Conservation (phyloP, 176 grass and related monocot genomes). For the Aegilops speltoides region DNA sequence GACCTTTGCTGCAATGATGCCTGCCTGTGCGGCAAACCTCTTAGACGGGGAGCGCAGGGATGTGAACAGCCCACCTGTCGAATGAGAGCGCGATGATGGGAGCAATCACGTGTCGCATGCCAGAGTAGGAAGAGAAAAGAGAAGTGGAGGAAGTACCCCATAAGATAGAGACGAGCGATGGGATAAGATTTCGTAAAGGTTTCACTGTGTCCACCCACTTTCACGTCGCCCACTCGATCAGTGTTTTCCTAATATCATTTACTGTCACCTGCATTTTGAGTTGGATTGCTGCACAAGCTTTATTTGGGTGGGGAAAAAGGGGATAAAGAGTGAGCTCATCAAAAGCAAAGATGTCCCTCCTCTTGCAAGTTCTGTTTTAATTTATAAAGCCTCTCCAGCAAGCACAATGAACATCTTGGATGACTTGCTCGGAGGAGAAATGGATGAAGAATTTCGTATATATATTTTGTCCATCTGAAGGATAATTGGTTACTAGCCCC, state of each 20-base stretch:
- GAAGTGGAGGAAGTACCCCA: too few species aligned
- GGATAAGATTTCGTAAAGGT: too few species aligned
- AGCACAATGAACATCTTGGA: neutral
- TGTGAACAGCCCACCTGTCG: too few species aligned
- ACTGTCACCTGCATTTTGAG: neutral
- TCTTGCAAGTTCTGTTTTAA: neutral
- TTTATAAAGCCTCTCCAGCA: neutral
- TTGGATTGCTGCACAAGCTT: neutral
- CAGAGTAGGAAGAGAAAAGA: too few species aligned
- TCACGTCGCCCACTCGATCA: too few species aligned
- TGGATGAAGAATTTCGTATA: neutral
- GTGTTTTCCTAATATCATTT: neutral
- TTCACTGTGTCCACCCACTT: too few species aligned
- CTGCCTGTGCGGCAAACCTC: too few species aligned
- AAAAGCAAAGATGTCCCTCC: constrained; percentile 21
- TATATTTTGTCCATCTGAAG: neutral
- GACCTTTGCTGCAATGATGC: too few species aligned
- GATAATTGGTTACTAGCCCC: neutral
- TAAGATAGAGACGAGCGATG: too few species aligned
- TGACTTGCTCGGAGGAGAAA: neutral
- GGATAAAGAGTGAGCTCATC: constrained; percentile 5
- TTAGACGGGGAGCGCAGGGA: too few species aligned
- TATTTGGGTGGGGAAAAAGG: neutral
- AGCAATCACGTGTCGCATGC: too few species aligned
- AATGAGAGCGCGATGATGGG: too few species aligned